Conservation (phyloP, 257 asterid species). For the Ligustrum vulgare region DNA sequence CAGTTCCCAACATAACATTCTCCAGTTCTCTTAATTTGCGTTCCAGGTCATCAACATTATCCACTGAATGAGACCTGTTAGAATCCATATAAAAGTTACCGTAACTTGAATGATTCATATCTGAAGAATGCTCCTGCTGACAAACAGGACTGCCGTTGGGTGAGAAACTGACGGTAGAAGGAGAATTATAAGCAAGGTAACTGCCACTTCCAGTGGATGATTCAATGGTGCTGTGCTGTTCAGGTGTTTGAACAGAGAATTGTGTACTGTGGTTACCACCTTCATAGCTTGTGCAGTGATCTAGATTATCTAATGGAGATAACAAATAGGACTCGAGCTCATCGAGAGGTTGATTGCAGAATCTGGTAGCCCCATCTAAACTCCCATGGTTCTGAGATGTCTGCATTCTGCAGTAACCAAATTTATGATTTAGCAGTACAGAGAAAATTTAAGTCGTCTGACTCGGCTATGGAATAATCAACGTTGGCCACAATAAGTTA, state of each 20-base stretch:
- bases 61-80: background rate
- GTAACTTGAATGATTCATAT: conserved; percentile 26
- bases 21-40: conserved; percentile 27
- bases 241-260: conserved; percentile 12
- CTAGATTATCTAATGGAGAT: conserved; percentile 10
- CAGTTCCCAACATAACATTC: conserved; percentile 27
- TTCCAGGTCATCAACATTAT: conserved; percentile 22
- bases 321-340: conserved; percentile 18
- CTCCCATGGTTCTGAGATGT: conserved; percentile 25
- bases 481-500: background rate
- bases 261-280: conserved; percentile 3
- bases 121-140: conserved; percentile 19
- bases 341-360: conserved; percentile 15
- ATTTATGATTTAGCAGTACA: background rate
- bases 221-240: conserved; percentile 12
- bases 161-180: conserved; percentile 22
- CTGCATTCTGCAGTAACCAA: conserved; percentile 17
- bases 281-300: conserved; percentile 16
- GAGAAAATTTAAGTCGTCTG: background rate
- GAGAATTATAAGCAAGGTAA: conserved; percentile 7
- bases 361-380: conserved; percentile 4
- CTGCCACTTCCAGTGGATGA: conserved; percentile 6
- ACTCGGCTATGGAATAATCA: background rate
- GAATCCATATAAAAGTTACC: background rate
- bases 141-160: conserved; percentile 15